Percentiles rank a stretch among this genome's conserved stretches.
phyloP scores from a whole-genome alignment of 768 basidiomycete genomes.

The Tulasnella calospora region DNA sequence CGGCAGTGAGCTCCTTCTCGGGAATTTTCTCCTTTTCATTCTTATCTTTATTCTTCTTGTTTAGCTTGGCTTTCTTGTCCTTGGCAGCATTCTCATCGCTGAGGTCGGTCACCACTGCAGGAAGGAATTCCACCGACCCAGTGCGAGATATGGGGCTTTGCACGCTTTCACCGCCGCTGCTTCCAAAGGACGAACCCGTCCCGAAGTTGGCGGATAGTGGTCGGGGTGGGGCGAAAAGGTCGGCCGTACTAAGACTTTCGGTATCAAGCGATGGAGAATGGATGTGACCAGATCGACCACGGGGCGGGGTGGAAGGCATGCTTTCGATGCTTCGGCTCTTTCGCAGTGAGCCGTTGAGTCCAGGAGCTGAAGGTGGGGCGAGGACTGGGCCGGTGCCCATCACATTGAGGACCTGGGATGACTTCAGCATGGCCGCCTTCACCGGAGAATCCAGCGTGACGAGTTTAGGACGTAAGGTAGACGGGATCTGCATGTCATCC shows the following conservation, averaged over 20 bases:
- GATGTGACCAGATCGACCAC: constrained; percentile 32
- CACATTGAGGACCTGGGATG: constrained; percentile 60
- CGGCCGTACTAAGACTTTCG: neutral
- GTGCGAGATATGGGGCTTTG: constrained; percentile 2
- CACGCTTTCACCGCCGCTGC: neutral
- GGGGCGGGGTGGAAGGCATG: constrained; percentile 13
- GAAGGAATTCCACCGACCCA: constrained; percentile 21
- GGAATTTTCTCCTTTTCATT: constrained; percentile 15
- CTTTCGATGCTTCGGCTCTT: constrained; percentile 18
- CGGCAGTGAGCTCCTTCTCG: constrained; percentile 54
- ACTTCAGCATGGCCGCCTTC: constrained; percentile 88
- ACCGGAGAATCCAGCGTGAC: constrained; percentile 75
- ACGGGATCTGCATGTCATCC: constrained; percentile 88
- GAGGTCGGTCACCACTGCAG: neutral
- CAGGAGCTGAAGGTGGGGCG: constrained; percentile 46
- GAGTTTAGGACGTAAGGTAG: constrained; percentile 70
- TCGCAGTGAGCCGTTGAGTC: constrained; percentile 45
- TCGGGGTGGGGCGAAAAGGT: constrained; percentile 10
- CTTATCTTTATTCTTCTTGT: constrained; percentile 41
- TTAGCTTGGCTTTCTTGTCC: constrained; percentile 41
- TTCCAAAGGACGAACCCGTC: constrained; percentile 6
- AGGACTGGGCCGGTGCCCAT: constrained; percentile 32
- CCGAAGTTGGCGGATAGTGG: constrained; percentile 23
- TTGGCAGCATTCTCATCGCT: constrained; percentile 34
- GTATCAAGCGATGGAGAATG: constrained; percentile 23